phyloP scores from a whole-genome alignment of 768 basidiomycete genomes.

The Mycena rebaudengoi region DNA sequence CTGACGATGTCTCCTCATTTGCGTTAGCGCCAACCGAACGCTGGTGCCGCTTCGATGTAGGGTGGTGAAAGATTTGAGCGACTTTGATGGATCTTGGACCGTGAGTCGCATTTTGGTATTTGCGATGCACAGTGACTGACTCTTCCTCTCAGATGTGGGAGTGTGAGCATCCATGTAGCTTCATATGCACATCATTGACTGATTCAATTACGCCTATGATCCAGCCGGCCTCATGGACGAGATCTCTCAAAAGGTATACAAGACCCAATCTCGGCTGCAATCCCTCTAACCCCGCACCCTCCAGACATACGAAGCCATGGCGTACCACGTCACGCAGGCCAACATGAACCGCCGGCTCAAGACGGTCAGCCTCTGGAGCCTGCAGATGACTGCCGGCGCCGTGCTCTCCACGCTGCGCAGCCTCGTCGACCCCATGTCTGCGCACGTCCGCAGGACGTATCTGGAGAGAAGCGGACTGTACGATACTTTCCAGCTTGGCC shows the following conservation, averaged over 20 bases:
- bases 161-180: constrained; percentile 69
- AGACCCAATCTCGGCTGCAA: background rate
- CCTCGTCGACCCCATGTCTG: constrained; percentile 74
- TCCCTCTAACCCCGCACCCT: background rate
- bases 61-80: constrained; percentile 80
- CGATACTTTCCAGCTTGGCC: constrained; percentile 18
- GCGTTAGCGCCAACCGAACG: constrained; percentile 85
- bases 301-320: constrained; percentile 90
- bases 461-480: constrained; percentile 35
- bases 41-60: constrained; percentile 93
- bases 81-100: constrained; percentile 98
- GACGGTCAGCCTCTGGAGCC: constrained; percentile 92
- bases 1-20: background rate
- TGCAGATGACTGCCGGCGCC: constrained; percentile 93
- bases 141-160: constrained; percentile 80
- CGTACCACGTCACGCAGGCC: constrained; percentile 91
- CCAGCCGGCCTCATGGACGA: constrained; percentile 93
- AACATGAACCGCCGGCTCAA: constrained; percentile 91
- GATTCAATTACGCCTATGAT: constrained; percentile 25
- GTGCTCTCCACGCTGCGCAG: constrained; percentile 81
- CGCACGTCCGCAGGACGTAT: constrained; percentile 56
- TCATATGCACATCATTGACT: constrained; percentile 1
- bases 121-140: constrained; percentile 14
- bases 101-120: constrained; percentile 54
- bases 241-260: constrained; percentile 87